Conservation (phyloP, 352 stramenopile species). For the Saprolegnia diclina region DNA sequence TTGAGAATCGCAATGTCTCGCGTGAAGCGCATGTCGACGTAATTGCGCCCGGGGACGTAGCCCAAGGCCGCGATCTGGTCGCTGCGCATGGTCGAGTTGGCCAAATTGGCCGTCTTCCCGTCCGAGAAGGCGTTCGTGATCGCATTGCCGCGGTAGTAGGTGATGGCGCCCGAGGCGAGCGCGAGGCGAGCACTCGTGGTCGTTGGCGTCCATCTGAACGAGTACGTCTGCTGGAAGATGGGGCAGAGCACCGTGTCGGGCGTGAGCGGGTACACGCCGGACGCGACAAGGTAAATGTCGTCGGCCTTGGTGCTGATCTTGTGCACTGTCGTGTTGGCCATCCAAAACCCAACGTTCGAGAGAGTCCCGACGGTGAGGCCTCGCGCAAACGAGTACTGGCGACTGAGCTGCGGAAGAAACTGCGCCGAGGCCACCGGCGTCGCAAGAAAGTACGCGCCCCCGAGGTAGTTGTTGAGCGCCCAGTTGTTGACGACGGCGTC, state of each 20-base stretch:
- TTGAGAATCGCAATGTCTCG: background rate
- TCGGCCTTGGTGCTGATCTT: background rate
- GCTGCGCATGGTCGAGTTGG: background rate
- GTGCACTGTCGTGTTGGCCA: background rate
- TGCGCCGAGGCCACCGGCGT: background rate
- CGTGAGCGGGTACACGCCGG: background rate
- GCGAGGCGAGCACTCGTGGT: background rate
- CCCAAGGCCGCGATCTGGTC: constrained; percentile 1
- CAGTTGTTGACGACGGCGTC: constrained; percentile 14
- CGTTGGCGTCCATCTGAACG: background rate
- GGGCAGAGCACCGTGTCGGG: background rate
- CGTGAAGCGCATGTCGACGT: constrained; percentile 19
- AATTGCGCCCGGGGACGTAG: background rate
- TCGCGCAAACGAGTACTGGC: background rate
- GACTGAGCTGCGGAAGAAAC: background rate
- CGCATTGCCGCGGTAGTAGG: constrained; percentile 13
- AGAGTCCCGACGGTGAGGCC: background rate
- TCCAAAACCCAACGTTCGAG: constrained; percentile 12
- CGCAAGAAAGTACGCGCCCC: background rate
- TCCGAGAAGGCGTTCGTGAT: constrained; percentile 18
- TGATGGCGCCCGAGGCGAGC: constrained; percentile 2
- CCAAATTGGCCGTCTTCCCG: background rate
- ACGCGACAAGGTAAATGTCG: constrained; percentile 6
- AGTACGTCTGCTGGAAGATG: background rate
- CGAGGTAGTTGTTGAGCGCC: constrained; percentile 13